These are phyloP conservation scores for Phellinidium pouzarii DNA, from an alignment of 1,284 basidiomycete genomes.

Conservation along the genomic window DNA sequence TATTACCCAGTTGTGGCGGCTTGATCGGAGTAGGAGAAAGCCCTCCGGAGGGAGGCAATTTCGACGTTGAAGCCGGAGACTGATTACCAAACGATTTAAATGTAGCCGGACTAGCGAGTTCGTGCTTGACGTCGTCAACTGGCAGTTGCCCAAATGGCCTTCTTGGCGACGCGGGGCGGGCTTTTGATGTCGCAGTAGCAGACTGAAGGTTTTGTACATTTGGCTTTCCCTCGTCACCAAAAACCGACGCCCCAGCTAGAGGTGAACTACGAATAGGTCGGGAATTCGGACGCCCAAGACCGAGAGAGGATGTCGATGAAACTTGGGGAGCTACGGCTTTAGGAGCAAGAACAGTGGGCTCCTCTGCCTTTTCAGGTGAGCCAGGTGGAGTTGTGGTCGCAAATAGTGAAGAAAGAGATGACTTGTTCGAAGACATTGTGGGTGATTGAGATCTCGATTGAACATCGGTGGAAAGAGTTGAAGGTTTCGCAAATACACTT, in stretches of 20 bases:
- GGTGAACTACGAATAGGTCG: conserved; percentile 59
- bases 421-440: conserved; percentile 12
- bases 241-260: conserved; percentile 43
- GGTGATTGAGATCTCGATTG: conserved; percentile 4
- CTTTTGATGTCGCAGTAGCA: conserved; percentile 20
- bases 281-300: conserved; percentile 46
- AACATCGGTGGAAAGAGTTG: background rate
- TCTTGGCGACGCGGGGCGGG: conserved; percentile 33
- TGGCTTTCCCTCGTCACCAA: conserved; percentile 32
- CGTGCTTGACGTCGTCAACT: conserved; percentile 5
- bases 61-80: background rate
- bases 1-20: background rate
- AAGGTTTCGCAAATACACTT: background rate
- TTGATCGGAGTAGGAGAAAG: background rate
- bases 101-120: background rate
- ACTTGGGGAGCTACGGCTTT: conserved; percentile 26
- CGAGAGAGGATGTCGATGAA: conserved; percentile 32
- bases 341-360: conserved; percentile 26
- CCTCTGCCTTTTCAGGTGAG: conserved; percentile 40
- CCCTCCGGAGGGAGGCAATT: background rate
- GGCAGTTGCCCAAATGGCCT: conserved; percentile 25
- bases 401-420: conserved; percentile 23
- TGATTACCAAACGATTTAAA: background rate
- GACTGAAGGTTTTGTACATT: conserved; percentile 7
- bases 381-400: conserved; percentile 47